Conservation (phyloP, 768 basidiomycete genomes). For the Podaxis sp. region DNA sequence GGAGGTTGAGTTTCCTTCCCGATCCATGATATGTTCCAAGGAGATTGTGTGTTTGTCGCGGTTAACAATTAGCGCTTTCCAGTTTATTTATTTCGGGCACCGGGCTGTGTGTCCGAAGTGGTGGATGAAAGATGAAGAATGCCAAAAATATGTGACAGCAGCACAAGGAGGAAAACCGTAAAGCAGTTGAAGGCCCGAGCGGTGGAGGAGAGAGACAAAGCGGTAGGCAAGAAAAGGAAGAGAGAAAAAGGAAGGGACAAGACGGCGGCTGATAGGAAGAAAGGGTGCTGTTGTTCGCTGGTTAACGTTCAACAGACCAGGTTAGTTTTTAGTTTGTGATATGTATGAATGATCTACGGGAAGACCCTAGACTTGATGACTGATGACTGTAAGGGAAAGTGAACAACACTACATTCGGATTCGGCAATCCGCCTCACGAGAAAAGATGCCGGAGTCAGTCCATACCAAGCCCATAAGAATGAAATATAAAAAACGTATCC, state of each 20-base stretch:
- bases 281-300: neutral
- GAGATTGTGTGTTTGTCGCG: neutral
- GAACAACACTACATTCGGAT: neutral
- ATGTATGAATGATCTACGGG: constrained; percentile 7
- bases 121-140: neutral
- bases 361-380: neutral
- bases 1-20: neutral
- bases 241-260: neutral
- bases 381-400: constrained; percentile 4
- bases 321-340: constrained; percentile 3
- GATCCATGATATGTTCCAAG: neutral
- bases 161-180: neutral
- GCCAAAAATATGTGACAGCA: neutral
- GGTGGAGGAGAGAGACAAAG: neutral
- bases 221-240: neutral
- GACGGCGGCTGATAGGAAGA: neutral
- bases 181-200: neutral
- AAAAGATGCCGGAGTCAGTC: constrained; percentile 6
- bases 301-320: constrained; percentile 7
- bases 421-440: neutral
- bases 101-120: neutral
- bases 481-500: constrained; percentile 6
- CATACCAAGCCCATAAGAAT: constrained; percentile 7
- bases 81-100: neutral
- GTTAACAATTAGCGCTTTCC: no score